Evolutionary conservation across 192 early-diverging fungal genomes (phyloP).

Genomic region (Backusella circina): DNA sequence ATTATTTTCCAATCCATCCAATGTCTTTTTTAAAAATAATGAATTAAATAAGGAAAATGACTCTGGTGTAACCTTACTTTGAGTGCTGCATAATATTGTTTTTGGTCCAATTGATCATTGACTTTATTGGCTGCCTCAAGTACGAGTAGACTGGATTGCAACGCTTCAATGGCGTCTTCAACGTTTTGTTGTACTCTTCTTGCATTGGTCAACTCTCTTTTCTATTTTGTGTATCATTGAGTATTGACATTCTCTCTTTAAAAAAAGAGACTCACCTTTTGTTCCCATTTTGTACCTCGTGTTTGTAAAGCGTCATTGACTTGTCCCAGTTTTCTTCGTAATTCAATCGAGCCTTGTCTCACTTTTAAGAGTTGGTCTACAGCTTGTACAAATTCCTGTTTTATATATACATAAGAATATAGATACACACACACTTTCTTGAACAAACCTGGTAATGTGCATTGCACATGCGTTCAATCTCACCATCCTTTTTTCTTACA

Average conservation of each 20-base stretch:
- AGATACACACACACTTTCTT: not conserved
- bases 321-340: constrained; percentile 81
- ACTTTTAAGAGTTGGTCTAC: constrained; percentile 97
- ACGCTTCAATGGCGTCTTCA: constrained; percentile 73
- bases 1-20: constrained; percentile 75
- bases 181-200: constrained; percentile 84
- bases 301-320: constrained; percentile 85
- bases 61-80: constrained; percentile 45
- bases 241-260: not conserved
- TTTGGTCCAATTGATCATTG: constrained; percentile 71
- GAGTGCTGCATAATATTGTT: constrained; percentile 90
- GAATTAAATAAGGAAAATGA: not conserved
- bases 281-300: constrained; percentile 73
- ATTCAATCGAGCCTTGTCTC: constrained; percentile 75
- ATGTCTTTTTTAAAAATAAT: constrained; percentile 59
- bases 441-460: constrained; percentile 96
- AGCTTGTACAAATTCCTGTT: constrained; percentile 82
- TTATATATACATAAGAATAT: not conserved
- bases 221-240: constrained; percentile 39
- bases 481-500: constrained; percentile 84
- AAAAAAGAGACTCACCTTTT: constrained; percentile 44
- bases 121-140: constrained; percentile 86
- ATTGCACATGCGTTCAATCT: constrained; percentile 97
- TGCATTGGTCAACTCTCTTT: constrained; percentile 73
- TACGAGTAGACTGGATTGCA: constrained; percentile 81